phyloP scores from a whole-genome alignment of 495 filamentous ascomycete species.

The Penicillium desertorum region DNA sequence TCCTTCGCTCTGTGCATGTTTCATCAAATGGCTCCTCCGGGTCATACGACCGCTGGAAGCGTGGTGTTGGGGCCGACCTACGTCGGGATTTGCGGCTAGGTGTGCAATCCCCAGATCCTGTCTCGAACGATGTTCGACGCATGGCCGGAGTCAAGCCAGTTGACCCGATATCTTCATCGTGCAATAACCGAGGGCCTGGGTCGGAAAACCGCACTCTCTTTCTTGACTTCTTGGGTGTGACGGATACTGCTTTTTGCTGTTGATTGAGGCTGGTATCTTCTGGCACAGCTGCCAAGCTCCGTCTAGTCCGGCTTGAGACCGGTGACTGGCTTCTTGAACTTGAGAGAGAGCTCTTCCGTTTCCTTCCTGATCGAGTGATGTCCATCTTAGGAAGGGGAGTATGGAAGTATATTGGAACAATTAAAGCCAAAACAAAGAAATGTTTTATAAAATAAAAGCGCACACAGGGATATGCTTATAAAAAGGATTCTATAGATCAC shows the following conservation, averaged over 20 bases:
- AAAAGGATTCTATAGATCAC: constrained; percentile 26
- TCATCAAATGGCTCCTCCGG: constrained; percentile 30
- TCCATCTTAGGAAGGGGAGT: constrained; percentile 23
- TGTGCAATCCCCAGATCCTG: constrained; percentile 31
- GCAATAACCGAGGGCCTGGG: constrained; percentile 51
- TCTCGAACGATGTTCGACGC: constrained; percentile 52
- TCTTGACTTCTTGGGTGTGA: constrained; percentile 41
- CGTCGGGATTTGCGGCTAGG: constrained; percentile 46
- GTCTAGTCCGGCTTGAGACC: constrained; percentile 25
- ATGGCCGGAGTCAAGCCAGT: constrained; percentile 72
- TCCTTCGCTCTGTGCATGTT: constrained; percentile 31
- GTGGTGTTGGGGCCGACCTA: constrained; percentile 32
- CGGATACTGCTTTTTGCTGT: constrained; percentile 5
- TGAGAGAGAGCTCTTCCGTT: constrained; percentile 33
- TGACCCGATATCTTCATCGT: constrained; percentile 35
- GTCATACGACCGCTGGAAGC: constrained; percentile 26
- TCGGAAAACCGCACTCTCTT: constrained; percentile 75
- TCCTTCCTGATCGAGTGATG: constrained; percentile 32
- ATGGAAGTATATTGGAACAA: neutral
- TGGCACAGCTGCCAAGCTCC: constrained; percentile 2
- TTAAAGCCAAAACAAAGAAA: neutral
- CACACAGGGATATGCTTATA: constrained; percentile 12
- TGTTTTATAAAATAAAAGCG: neutral
- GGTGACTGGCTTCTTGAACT: constrained; percentile 19
- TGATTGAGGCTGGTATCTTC: neutral